Evolutionary conservation across 495 filamentous ascomycete species (phyloP).

Genomic region (Cercophora scortea): DNA sequence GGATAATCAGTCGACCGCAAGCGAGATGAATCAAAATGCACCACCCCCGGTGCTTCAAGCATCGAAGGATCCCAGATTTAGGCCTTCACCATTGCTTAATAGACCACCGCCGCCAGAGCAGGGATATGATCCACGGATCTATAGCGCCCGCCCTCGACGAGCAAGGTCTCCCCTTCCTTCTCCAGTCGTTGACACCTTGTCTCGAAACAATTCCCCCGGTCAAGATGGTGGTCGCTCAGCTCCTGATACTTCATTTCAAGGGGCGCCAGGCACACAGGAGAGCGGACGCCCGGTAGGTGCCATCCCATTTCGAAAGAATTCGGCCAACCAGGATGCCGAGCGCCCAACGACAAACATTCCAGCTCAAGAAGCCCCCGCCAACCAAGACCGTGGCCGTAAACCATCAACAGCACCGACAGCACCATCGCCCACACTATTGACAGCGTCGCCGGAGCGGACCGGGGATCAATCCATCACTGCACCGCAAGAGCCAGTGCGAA

Average conservation of each 20-base stretch:
- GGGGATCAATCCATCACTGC: constrained; percentile 1
- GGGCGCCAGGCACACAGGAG: no score
- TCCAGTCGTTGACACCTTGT: constrained; percentile 8
- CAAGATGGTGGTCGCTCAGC: neutral
- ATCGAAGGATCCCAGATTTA: constrained; percentile 11
- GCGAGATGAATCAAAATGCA: constrained; percentile 18
- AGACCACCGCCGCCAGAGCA: constrained; percentile 22
- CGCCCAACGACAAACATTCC: no score
- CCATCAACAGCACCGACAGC: constrained; percentile 2
- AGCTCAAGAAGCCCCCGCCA: no score
- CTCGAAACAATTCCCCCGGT: constrained; percentile 12
- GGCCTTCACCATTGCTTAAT: constrained; percentile 14
- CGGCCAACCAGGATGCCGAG: no score
- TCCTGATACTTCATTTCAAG: no score
- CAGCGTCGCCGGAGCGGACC: constrained; percentile 9
- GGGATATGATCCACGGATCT: constrained; percentile 28
- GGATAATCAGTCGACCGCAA: constrained; percentile 44
- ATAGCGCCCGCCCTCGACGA: constrained; percentile 12
- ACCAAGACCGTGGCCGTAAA: constrained; percentile 4
- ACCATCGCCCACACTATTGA: constrained; percentile 10
- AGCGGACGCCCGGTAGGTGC: no score
- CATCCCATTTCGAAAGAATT: no score
- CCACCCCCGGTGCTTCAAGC: constrained; percentile 16
- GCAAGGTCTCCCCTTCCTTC: constrained; percentile 17
- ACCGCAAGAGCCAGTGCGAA: constrained; percentile 1